Evolutionary conservation across 257 asterid species (phyloP).

Genomic region (Avicennia marina): DNA sequence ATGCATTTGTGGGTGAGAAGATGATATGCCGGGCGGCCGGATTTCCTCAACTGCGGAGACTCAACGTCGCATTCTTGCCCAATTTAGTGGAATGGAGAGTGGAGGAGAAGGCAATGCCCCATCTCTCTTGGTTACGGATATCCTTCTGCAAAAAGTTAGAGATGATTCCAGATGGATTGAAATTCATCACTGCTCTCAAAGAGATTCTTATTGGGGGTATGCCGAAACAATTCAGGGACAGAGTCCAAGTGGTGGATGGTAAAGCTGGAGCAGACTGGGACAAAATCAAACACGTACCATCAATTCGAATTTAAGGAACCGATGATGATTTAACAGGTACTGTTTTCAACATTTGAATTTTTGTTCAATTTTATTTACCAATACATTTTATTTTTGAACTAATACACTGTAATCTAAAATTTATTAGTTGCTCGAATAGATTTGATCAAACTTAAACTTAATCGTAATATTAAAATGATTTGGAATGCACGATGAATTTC

Average conservation of each 20-base stretch:
- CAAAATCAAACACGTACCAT: not conserved
- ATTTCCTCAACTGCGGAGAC: slow-evolving; percentile 13
- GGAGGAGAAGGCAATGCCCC: slow-evolving; percentile 16
- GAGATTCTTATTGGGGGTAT: not conserved
- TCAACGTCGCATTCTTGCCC: not conserved
- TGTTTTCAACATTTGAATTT: no score
- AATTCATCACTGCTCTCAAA: not conserved
- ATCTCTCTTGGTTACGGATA: not conserved
- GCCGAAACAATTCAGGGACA: not conserved
- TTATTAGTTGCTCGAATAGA: no score
- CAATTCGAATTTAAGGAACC: no score
- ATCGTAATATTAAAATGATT: no score
- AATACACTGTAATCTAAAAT: no score
- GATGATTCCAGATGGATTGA: slow-evolving; percentile 20
- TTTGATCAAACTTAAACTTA: no score
- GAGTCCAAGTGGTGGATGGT: no score
- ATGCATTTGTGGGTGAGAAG: not conserved
- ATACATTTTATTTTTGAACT: no score
- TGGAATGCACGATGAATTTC: no score
- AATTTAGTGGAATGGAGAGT: slow-evolving; percentile 4
- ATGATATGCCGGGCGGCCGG: not conserved
- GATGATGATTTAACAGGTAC: no score
- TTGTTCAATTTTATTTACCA: no score
- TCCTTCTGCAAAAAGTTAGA: not conserved
- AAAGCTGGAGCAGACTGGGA: not conserved